Percentiles rank a stretch among this genome's conserved stretches.
phyloP scores from a whole-genome alignment of 2,329 filamentous ascomycete genomes.

The Nigrograna mackinnonii region DNA sequence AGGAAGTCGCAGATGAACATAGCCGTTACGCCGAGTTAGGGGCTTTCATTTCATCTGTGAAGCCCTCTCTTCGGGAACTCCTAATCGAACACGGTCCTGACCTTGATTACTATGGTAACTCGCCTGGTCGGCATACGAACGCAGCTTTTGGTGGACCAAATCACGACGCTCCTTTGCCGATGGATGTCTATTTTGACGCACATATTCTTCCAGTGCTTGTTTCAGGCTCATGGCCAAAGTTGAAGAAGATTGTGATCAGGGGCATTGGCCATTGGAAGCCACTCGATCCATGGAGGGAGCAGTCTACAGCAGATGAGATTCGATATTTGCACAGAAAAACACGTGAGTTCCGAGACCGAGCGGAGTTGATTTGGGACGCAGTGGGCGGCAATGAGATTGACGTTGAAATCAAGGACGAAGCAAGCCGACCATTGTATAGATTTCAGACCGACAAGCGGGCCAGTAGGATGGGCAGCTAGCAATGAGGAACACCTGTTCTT shows the following conservation, averaged over 20 bases:
- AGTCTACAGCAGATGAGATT: constrained; percentile 2
- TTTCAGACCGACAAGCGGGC: not conserved
- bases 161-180: constrained; percentile 6
- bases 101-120: constrained; percentile 4
- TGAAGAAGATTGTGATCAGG: constrained; percentile 6
- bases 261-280: constrained; percentile 12
- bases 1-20: constrained; percentile 3
- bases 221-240: constrained; percentile 5
- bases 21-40: constrained; percentile 8
- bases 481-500: too few species aligned
- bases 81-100: constrained; percentile 12
- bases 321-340: constrained; percentile 9
- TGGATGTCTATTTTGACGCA: constrained; percentile 10
- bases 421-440: constrained; percentile 9
- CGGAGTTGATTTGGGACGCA: constrained; percentile 7
- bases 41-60: constrained; percentile 8
- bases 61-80: constrained; percentile 7
- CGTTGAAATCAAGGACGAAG: too few species aligned
- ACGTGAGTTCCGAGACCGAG: constrained; percentile 3
- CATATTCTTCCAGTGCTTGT: constrained; percentile 8
- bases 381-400: too few species aligned
- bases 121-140: not conserved
- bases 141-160: not conserved
- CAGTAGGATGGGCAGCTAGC: constrained; percentile 3
- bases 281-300: constrained; percentile 6